Conservation (phyloP, 73 alveolate species). For the Tetrahymena malaccensis region DNA sequence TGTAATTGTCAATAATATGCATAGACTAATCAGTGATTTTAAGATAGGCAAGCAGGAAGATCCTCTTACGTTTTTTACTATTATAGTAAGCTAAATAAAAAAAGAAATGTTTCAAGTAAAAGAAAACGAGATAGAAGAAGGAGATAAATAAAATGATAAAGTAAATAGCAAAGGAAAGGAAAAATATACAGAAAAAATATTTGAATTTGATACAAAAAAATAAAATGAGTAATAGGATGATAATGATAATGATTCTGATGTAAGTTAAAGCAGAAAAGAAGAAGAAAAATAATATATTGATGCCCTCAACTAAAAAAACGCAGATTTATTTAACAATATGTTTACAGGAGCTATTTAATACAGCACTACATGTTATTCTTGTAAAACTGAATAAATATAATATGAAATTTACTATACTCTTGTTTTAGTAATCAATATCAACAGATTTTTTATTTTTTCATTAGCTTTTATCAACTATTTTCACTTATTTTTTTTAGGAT, state of each 20-base stretch:
- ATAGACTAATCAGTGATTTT: neutral
- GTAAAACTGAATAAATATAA: neutral
- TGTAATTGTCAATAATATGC: neutral
- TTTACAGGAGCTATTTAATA: neutral
- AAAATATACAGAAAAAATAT: neutral
- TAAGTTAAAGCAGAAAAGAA: neutral
- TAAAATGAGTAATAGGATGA: neutral
- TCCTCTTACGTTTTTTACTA: neutral
- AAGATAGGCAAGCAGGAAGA: neutral
- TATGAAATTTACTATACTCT: neutral
- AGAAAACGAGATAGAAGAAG: neutral
- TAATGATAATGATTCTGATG: neutral
- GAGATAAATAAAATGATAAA: neutral
- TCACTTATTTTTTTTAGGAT: neutral
- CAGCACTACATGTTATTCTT: neutral
- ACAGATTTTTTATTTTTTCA: neutral
- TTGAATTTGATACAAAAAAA: neutral
- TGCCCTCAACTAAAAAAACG: neutral
- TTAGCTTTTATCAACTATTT: neutral
- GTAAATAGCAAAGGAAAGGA: neutral
- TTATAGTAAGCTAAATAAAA: neutral
- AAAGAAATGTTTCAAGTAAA: neutral
- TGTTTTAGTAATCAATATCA: neutral
- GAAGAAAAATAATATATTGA: neutral
- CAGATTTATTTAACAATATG: neutral